These are phyloP conservation scores for Fusarium torreyae DNA, from an alignment of 2,329 filamentous ascomycete genomes.

Conservation along the genomic window DNA sequence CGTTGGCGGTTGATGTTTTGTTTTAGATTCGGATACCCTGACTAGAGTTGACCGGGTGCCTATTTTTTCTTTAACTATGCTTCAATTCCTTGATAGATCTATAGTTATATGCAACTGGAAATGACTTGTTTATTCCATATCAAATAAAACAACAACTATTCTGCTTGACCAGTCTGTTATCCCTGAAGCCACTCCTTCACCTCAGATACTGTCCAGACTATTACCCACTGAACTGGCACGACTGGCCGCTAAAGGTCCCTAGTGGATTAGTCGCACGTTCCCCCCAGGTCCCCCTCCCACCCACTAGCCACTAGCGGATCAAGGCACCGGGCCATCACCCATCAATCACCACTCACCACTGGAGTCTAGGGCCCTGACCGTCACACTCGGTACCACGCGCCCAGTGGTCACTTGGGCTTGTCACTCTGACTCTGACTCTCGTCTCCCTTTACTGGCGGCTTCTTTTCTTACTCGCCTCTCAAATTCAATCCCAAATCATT, in stretches of 20 bases:
- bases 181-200: slow-evolving; percentile 9
- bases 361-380: slow-evolving; percentile 22
- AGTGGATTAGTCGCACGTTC: slow-evolving; percentile 34
- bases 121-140: too few relatives aligned
- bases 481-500: slow-evolving; percentile 19
- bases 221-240: slow-evolving; percentile 23
- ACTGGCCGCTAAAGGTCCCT: slow-evolving; percentile 32
- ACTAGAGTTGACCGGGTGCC: not conserved
- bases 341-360: not conserved
- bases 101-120: too few relatives aligned
- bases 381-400: slow-evolving; percentile 36
- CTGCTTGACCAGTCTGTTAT: not conserved
- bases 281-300: slow-evolving; percentile 16
- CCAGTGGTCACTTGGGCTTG: slow-evolving; percentile 38
- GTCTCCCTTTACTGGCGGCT: slow-evolving; percentile 19
- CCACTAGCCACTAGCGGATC: slow-evolving; percentile 18
- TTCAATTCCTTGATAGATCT: too few relatives aligned
- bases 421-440: slow-evolving; percentile 14
- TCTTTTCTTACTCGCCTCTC: slow-evolving; percentile 17
- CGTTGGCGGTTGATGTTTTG: slow-evolving; percentile 38
- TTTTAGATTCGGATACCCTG: slow-evolving; percentile 33
- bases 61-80: too few relatives aligned
- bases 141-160: too few relatives aligned
- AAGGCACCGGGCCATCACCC: slow-evolving; percentile 10
- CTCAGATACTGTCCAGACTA: slow-evolving; percentile 4